Evolutionary conservation across 257 asterid species (phyloP).

Genomic region (Agastache rugosa): DNA sequence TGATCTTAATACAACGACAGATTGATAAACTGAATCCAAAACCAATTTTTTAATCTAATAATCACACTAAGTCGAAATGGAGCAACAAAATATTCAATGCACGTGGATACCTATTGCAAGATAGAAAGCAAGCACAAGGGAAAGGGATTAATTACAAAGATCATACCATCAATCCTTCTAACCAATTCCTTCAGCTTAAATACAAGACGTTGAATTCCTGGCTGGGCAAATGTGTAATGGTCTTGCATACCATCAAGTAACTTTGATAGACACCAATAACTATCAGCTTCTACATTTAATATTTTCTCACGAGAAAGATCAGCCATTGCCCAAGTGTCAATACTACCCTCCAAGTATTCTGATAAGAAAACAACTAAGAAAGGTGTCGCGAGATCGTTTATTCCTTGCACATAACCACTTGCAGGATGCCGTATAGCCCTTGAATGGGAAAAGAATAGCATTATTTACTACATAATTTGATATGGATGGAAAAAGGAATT

Average conservation of each 20-base stretch:
- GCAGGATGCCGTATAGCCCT: slow-evolving; percentile 99
- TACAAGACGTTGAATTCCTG: slow-evolving; percentile 96
- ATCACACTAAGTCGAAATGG: background rate
- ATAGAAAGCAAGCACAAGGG: slow-evolving; percentile 7
- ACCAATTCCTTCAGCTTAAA: slow-evolving; percentile 96
- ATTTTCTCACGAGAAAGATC: slow-evolving; percentile 75
- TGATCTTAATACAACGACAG: background rate
- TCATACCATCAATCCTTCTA: slow-evolving; percentile 89
- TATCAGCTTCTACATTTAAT: slow-evolving; percentile 87
- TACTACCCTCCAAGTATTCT: slow-evolving; percentile 76
- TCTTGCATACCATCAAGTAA: slow-evolving; percentile 99
- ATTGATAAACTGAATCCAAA: background rate
- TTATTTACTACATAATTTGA: background rate
- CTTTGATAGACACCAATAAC: slow-evolving; percentile 96
- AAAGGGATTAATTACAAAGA: background rate
- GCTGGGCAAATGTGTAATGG: slow-evolving; percentile 99
- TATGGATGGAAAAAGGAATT: background rate
- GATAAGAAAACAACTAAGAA: slow-evolving; percentile 93
- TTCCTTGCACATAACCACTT: slow-evolving; percentile 99
- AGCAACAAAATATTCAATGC: background rate
- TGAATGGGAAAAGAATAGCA: slow-evolving; percentile 33
- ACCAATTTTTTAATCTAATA: background rate
- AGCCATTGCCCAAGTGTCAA: slow-evolving; percentile 75
- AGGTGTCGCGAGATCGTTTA: slow-evolving; percentile 95
- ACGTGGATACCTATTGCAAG: background rate